Base-by-base conservation (phyloP, 495 filamentous ascomycete species). In the Cercophora newfieldiana region DNA sequence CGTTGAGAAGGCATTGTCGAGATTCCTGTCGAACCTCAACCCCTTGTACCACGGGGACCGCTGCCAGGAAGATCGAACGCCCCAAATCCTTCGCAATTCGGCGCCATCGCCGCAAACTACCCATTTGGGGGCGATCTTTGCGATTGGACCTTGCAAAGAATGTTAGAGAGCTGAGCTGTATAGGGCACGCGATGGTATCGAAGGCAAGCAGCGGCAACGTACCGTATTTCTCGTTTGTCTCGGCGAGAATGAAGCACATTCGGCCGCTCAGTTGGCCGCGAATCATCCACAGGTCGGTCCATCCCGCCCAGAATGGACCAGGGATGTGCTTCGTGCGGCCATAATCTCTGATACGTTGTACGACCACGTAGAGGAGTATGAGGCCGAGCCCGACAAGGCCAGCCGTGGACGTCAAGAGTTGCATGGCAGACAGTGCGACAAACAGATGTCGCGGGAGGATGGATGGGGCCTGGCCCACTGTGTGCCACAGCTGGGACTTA, bases 51-150 rank as follows among this genome's bases (percentile, higher is more conserved):
- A 25, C 69, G n/a, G 69, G 74, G 55, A 79, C 22, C 58, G 37
- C 12, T 60, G 58, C 58, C 58, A 60, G 29, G 31, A 31, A 12
- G 58, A 60, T 3, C 58, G 58, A 22, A 60, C 58, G 14, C 58
- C 58, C 30, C 58, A 44, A 24, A 60, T 60, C 12, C 37, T 14
- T n/a, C 58, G 58, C 30, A 60, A 21, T 1, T 44, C 58, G 8
- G 33, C 30, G 37, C 58, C 69, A 49, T 80, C 78, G 21, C 63
- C 50, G 24, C 77, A 80, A 24, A 81, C 64, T 19, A 81, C 73
- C 10, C 71, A 67, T 29, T 69, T 66, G 1, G 76, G 77, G 5
- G 65, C 74, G 44, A 81, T 73, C 14, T 79, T 76, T 18, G 74
- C 77, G 5, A 80, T 67, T 14, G 65, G 68, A 0, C 70, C 68